Evolutionary conservation across 495 filamentous ascomycete species (phyloP), one percentile per base, ranked within the genome.

Genomic region (Penicillium dipodomyicola): DNA sequence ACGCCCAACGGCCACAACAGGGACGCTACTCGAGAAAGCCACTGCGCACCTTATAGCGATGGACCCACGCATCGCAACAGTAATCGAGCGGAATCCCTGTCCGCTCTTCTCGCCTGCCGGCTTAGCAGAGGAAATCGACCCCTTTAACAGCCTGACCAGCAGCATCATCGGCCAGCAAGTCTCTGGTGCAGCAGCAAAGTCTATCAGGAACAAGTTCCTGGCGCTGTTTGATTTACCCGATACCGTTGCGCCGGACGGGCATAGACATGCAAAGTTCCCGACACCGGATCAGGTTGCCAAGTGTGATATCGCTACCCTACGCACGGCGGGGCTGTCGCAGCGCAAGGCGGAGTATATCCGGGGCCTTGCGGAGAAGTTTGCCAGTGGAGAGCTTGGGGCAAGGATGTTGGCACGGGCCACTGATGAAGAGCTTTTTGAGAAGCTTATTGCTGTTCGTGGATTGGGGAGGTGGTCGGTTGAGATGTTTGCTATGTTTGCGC

Each of bases 101-200:
- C 67, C 74, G 37, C 66, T 94, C 12, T 96, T 97, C 72, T 89
- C 88, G 7, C 82, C 91, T 3, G 86, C 88, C 49, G 92, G 91
- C 0, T 72, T 98, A 17, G 83, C 85, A 17, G 92, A 97, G 72
- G 74, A 84, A 59, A 81, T 96, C 58, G 89, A 97, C 69, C 93
- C 94, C 4, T 98, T 97, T 67, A 85, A 84, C 50, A 86, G 85
- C 52, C 80, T 98, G 40, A 80, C 81, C 23, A 89, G 84, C 68
- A 87, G 91, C 45, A 97, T 98, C 62, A 96, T 97, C 56, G 90
- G 90, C 43, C 94, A 98, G 70, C 94, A 98, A 70, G 93, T 98
- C 12, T 94, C 91, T 17, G 91, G 93, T 17, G 90, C 91, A 4
- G 94, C 94, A 3, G 95, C 94, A 23, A 87, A 82, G 56, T 86